Base-by-base conservation (phyloP, 805 yeast genomes). In the Clavispora phyllophila region DNA sequence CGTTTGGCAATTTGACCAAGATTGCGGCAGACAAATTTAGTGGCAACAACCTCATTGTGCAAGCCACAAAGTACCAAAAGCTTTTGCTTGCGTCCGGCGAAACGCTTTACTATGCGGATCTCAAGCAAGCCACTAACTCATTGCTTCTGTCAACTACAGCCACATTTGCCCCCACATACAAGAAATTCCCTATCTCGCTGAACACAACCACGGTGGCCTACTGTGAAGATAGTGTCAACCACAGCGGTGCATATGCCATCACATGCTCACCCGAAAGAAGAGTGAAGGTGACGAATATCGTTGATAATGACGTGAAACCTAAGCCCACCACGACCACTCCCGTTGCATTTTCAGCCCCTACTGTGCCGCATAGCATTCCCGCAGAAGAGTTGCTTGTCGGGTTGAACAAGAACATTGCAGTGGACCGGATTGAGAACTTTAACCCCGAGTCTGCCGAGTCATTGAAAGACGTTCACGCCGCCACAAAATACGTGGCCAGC, bases 211-310 rank as follows among this genome's bases (percentile, higher is more conserved):
- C 57, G 9, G 42, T 48, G 37, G 50, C 56, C 12, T 46, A 49
- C 20, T 36, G 65, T 2, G 48, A 43, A 10, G 72, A 66, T 37
- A 51, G 44, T n/a, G 44, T 57, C 12, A 50, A 61, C 2, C 58
- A 56, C 20, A 49, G 61, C 3, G 70, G 70, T 1, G 58, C 56
- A 7, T 63, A 58, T 41, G 41, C 60, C n/a, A 40, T 62, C 14
- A 41, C 51, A 8, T 37, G 57, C 10, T 48, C 50, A 3, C 14
- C 44, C 8, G 32, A 40, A 15, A 48, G 44, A 24, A 29, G 15
- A 17, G 20, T 17, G 9, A 12, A 4, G 20, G 20, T 29, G n/a
- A 9, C n/a, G 13, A 29, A 17, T 15, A 15, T 29, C 9, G 33
- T 29, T 8, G 33, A 29, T 12, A 29, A 17, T 9, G 33, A 27